phyloP scores from a whole-genome alignment of 371 early-diverging fungal genomes.

The Syncephalastrum contaminatum region DNA sequence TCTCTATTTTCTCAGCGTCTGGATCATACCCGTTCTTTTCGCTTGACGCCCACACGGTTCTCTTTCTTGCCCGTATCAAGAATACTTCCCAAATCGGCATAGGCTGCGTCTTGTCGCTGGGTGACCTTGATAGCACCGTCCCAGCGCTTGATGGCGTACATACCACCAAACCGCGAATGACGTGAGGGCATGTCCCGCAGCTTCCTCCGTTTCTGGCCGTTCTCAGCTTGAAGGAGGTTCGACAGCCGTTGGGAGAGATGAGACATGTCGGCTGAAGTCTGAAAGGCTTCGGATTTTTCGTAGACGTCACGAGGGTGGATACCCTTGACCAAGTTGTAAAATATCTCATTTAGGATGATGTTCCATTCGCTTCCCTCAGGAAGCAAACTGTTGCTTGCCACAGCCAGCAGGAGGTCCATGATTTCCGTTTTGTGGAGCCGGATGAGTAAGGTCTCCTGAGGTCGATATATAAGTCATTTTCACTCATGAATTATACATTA shows the following conservation, averaged over 20 bases:
- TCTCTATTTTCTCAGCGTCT: no score
- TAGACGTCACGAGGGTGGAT: conserved; percentile 52
- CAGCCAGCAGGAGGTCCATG: conserved; percentile 56
- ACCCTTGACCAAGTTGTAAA: conserved; percentile 57
- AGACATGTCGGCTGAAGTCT: no score
- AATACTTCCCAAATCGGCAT: conserved; percentile 35
- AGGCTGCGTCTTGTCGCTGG: conserved; percentile 44
- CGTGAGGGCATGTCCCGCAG: conserved; percentile 30
- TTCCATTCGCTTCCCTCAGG: conserved; percentile 64
- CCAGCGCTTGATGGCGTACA: conserved; percentile 43
- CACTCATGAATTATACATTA: neutral
- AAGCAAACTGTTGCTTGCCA: conserved; percentile 57
- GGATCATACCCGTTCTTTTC: conserved; percentile 27
- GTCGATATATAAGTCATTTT: no score
- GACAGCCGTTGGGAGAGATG: conserved; percentile 16
- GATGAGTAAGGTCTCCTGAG: conserved; percentile 56
- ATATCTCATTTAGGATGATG: conserved; percentile 59
- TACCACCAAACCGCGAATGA: conserved; percentile 66
- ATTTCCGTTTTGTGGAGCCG: conserved; percentile 53
- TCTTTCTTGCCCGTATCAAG: conserved; percentile 48
- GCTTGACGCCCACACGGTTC: conserved; percentile 28
- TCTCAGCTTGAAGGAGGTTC: conserved; percentile 32
- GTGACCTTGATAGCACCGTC: conserved; percentile 40
- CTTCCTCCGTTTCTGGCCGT: conserved; percentile 13
- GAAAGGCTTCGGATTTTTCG: neutral